Conservation (phyloP, 805 yeast species). For the Deakozyma indianensis region DNA sequence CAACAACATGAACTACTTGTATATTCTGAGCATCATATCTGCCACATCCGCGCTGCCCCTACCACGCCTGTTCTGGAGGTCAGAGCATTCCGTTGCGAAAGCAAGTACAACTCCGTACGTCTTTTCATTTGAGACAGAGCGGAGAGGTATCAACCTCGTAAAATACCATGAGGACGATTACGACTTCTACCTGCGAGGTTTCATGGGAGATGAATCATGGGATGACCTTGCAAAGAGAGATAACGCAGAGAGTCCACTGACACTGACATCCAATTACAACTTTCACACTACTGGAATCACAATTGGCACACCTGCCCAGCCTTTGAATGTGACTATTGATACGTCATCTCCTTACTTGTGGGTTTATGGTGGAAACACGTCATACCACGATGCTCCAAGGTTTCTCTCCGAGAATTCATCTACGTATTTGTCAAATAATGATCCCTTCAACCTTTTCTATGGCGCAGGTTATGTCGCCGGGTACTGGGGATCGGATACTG, state of each 20-base stretch:
- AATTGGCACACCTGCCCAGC: conserved; percentile 31
- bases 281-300: conserved; percentile 21
- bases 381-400: conserved; percentile 16
- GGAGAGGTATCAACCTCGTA: not conserved
- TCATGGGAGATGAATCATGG: not conserved
- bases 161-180: not conserved
- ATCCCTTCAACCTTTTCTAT: conserved; percentile 27
- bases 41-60: too few species aligned
- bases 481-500: conserved; percentile 18
- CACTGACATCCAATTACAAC: conserved; percentile 18
- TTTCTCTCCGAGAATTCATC: conserved; percentile 15
- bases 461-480: conserved; percentile 21
- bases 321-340: conserved; percentile 29
- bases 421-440: conserved; percentile 20
- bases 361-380: conserved; percentile 26
- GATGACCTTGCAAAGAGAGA: not conserved
- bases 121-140: not conserved
- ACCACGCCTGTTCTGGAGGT: not conserved
- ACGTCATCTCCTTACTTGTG: conserved; percentile 38
- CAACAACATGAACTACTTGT: not conserved
- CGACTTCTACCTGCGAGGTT: not conserved
- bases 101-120: not conserved
- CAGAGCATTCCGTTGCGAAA: not conserved
- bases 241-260: conserved; percentile 6
- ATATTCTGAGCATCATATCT: not conserved